Evolutionary conservation across 2,329 filamentous ascomycete genomes (phyloP), one percentile per base, ranked within the genome.

Genomic region (Zopfia rhizophila): DNA sequence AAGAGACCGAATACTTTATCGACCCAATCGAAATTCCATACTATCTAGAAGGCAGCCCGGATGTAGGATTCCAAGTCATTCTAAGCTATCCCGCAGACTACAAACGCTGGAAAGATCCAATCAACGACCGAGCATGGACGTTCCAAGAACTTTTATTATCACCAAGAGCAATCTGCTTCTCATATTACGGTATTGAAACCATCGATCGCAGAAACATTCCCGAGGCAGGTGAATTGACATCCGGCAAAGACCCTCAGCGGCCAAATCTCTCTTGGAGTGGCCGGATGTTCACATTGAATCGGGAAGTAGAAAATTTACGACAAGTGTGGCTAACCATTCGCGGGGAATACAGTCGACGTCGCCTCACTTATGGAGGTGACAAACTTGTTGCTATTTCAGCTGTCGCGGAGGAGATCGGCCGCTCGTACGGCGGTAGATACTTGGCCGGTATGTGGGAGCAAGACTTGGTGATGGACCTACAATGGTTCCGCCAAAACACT

Each of bases 91-190:
- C 41, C 21, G 35, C 41, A 8, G 21, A 21, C 27, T 50, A 50
- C 25, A 37, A 50, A 33, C 41, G 47, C 32, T 31, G 36, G 18
- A 39, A 41, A 22, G 47, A 50, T 14, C 47, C 47, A 3, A 50
- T 50, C 31, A 45, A 50, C 21, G 35, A 25, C 30, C 47, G 47
- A 13, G 47, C 47, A 13, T 55, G 49, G 52, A 54, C 47, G 4
- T 56, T 39, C 21, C 53, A 56, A 40, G 53, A 56, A 47, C 38
- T 37, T 2, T 30, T 54, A 2, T 41, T 56, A 7, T 46, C 47
- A 5, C 42, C 50, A 3, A 43, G 53, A 11, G 27, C 30, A 4
- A 32, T 56, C 3, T 31, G 44, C 11, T 55, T 56, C 24, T 46
- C 47, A 21, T 50, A 50, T 30, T 28, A 42, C 22, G 47, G 47